These are phyloP conservation scores for Oxytropis ochrocephala DNA, from an alignment of 306 rosid species.

Conservation along the genomic window DNA sequence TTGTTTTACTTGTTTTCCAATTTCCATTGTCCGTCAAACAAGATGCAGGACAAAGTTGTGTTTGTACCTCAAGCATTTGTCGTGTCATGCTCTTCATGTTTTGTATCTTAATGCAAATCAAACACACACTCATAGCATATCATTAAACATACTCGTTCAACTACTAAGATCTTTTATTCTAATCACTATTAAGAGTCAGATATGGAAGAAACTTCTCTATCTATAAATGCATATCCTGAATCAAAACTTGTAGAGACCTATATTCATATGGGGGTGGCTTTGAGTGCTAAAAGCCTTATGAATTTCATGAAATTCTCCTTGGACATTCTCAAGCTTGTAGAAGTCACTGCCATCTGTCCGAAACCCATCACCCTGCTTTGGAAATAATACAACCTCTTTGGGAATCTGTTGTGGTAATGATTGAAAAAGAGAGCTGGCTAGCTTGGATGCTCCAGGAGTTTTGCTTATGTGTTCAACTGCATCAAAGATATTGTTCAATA, in stretches of 20 bases:
- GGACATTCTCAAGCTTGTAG: constrained; percentile 61
- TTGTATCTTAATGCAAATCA: too few relatives aligned
- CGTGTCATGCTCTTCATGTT: too few relatives aligned
- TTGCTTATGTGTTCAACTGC: constrained; percentile 87
- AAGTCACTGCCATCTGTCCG: constrained; percentile 52
- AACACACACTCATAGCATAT: neutral
- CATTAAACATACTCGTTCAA: constrained; percentile 4
- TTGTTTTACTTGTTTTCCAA: too few relatives aligned
- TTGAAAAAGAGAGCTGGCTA: constrained; percentile 94
- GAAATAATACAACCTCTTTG: constrained; percentile 51
- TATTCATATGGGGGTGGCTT: constrained; percentile 45
- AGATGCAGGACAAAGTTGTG: too few relatives aligned
- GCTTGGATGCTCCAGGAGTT: constrained; percentile 73
- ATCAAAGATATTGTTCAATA: constrained; percentile 65
- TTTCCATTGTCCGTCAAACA: too few relatives aligned
- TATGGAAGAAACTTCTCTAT: constrained; percentile 27
- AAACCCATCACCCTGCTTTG: constrained; percentile 57
- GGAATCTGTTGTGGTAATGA: constrained; percentile 58
- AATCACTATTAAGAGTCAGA: constrained; percentile 19
- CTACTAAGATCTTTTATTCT: neutral
- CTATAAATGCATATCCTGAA: constrained; percentile 34
- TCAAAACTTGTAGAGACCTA: constrained; percentile 65
- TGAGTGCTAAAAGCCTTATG: constrained; percentile 51
- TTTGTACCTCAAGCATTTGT: too few relatives aligned
- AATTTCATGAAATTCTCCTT: constrained; percentile 61